Percentiles rank a stretch among this genome's conserved stretches.
phyloP scores from a whole-genome alignment of 805 yeast genomes.

The Suhomyces pyralidae region DNA sequence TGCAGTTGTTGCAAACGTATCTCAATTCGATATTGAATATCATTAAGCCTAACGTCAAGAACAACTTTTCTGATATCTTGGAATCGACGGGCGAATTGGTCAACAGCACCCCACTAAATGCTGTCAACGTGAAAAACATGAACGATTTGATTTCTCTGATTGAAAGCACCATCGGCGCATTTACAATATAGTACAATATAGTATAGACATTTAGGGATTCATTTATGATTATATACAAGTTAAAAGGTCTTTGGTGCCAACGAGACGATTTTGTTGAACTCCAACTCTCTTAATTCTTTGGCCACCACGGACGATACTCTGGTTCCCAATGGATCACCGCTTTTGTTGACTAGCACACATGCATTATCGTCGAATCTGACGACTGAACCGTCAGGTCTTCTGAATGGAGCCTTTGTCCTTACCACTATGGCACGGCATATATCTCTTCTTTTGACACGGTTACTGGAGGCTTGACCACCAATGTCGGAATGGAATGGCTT shows the following conservation, averaged over 20 bases:
- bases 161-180: conserved; percentile 14
- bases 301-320: conserved; percentile 90
- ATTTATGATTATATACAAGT: conserved; percentile 1
- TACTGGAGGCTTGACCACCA: conserved; percentile 70
- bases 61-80: conserved; percentile 14
- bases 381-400: conserved; percentile 82
- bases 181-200: conserved; percentile 1
- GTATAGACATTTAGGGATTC: neutral
- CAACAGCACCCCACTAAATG: conserved; percentile 11
- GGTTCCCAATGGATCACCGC: conserved; percentile 91
- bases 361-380: conserved; percentile 94
- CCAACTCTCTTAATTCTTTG: conserved; percentile 79
- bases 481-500: conserved; percentile 68
- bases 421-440: conserved; percentile 94
- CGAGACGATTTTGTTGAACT: conserved; percentile 80
- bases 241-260: conserved; percentile 72
- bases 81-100: conserved; percentile 11
- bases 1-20: conserved; percentile 14
- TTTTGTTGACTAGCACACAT: conserved; percentile 89
- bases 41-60: conserved; percentile 7
- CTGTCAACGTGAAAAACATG: conserved; percentile 11
- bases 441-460: conserved; percentile 91
- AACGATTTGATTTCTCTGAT: conserved; percentile 17
- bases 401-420: conserved; percentile 76
- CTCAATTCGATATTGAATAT: conserved; percentile 11